Evolutionary conservation across 495 filamentous ascomycete genomes (phyloP).

Genomic region (Wilcoxina mikolae): DNA sequence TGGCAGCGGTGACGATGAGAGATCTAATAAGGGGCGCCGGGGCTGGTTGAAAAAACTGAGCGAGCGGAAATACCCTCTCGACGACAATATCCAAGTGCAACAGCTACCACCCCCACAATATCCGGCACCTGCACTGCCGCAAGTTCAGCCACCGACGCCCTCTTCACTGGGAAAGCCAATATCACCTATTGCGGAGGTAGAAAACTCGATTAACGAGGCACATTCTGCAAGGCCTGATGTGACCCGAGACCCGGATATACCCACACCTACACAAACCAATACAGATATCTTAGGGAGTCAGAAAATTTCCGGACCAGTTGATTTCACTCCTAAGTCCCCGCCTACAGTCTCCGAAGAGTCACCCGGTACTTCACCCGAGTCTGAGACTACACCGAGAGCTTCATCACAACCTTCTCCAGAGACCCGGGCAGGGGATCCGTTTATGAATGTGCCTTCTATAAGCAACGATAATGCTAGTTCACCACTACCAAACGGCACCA

Average conservation of each 20-base stretch:
- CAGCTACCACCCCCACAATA: neutral
- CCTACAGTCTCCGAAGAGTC: neutral
- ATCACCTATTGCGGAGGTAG: neutral
- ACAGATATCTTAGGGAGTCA: too few species aligned
- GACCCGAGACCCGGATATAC: neutral
- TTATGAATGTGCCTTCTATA: too few species aligned
- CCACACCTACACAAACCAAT: neutral
- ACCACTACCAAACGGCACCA: neutral
- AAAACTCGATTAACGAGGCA: neutral
- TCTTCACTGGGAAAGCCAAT: neutral
- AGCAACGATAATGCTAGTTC: neutral
- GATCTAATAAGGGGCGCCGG: slow-evolving; percentile 28
- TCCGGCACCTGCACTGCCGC: neutral
- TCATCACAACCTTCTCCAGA: neutral
- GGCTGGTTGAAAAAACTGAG: slow-evolving; percentile 1
- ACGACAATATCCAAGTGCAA: neutral
- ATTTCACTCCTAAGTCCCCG: too few species aligned
- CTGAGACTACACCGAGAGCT: neutral
- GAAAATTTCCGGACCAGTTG: too few species aligned
- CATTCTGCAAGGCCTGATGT: neutral
- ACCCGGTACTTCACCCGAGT: neutral
- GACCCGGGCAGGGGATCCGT: too few species aligned
- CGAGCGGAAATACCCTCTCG: neutral
- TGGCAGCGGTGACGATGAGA: slow-evolving; percentile 38
- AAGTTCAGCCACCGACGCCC: neutral